Evolutionary conservation across 345 rosid species (phyloP).

Genomic region (Toxicodendron radicans): DNA sequence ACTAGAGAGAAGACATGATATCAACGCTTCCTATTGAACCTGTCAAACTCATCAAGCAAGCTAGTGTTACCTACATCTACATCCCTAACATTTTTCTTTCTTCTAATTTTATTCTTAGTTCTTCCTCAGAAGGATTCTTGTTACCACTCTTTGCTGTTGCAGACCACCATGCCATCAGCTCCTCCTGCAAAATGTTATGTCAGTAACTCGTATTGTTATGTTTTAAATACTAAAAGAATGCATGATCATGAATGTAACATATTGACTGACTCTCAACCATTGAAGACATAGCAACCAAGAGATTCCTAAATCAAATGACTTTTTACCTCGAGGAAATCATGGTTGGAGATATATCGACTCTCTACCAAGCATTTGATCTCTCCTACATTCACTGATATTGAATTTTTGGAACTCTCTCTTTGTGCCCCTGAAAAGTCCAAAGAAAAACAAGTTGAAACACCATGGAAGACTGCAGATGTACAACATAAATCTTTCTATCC

Average conservation of each 20-base stretch:
- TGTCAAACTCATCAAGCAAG: too few species aligned
- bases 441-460: neutral
- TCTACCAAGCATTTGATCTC: conserved; percentile 62
- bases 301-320: neutral
- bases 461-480: neutral
- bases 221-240: neutral
- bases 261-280: neutral
- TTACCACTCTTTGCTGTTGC: conserved; percentile 32
- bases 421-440: conserved; percentile 31
- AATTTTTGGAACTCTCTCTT: conserved; percentile 34
- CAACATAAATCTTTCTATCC: too few species aligned
- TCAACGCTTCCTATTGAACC: too few species aligned
- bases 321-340: conserved; percentile 73
- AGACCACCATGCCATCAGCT: conserved; percentile 80
- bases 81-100: conserved; percentile 61
- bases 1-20: too few species aligned
- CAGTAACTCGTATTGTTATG: neutral
- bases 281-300: too few species aligned
- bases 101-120: conserved; percentile 48
- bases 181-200: conserved; percentile 50
- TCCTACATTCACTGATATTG: conserved; percentile 52
- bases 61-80: conserved; percentile 19
- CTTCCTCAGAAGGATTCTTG: conserved; percentile 54
- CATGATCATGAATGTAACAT: neutral
- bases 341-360: conserved; percentile 81